Base-by-base conservation (phyloP, 2,329 filamentous ascomycete genomes). In the Botrytis fragariae region DNA sequence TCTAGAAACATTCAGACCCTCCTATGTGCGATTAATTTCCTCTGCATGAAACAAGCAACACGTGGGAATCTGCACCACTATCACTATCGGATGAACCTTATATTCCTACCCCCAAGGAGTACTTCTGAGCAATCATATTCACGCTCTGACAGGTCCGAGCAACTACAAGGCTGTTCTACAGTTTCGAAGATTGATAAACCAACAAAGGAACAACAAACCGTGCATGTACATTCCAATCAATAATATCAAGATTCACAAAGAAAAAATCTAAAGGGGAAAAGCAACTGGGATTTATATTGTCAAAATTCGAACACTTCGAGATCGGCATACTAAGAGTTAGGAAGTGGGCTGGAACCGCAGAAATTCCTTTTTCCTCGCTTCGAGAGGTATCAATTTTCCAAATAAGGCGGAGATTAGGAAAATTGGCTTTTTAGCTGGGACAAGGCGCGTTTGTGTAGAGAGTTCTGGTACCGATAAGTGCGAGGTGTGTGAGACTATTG, bases 301-400 rank as follows among this genome's bases (percentile, higher is more conserved):
- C 48, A n/a, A 37, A 29, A 20, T 29, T 57, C 51, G 48, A 57
- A 57, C 51, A 57, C 22, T 29, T 68, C 35, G n/a, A 71, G 60
- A 71, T 71, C 69, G 69, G 61, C 69, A 60, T 51, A 22, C 69
- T 35, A 42, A 54, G 37, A 64, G n/a, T 22, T 57, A 64, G 54
- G 59, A 71, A 71, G 69, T 71, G 69, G 69, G 69, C 59, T 71
- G 59, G 69, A 71, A 54, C 69, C 60, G 44, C 59, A 71, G 60
- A 42, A 71, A 39, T 64, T 54, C 35, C n/a, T 42, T 65, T 60
- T 20, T 64, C 22, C 65, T 69, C 44, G 71, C 63, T 65, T 42
- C 42, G 59, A 63, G 54, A 62, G 48, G 69, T 63, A n/a, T 54
- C 14, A 35, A 65, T 35, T 35, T 57, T 57, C 51, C 51, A 45